Evolutionary conservation across 192 early-diverging fungal species (phyloP), one percentile per base, ranked within the genome.

Genomic region (Coemansia sp.): DNA sequence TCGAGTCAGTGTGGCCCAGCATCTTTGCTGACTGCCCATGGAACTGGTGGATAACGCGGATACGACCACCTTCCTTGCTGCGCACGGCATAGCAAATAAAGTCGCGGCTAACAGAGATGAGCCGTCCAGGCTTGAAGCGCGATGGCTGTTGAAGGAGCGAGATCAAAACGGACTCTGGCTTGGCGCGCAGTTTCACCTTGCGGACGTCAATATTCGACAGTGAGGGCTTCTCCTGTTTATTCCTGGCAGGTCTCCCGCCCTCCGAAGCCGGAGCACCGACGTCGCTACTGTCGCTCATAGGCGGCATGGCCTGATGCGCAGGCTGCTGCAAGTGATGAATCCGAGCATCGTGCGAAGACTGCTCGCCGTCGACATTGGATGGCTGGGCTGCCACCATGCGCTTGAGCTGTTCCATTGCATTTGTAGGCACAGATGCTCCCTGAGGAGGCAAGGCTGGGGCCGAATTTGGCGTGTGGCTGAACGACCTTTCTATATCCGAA

Each of bases 1-100:
- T 80, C 15, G 69, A 68, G 50, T 80, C 73, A 12, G 69, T 80
- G 56, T 80, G 78, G 24, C 78, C 78, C 55, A 64, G 65, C 78
- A 80, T 80, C 60, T 75, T 80, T 16, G 73, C 78, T 11, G 64
- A 64, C 53, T 75, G 69, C 30, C 78, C 78, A n/a, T 74, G 78
- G 35, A 75, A 63, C 67, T 80, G 78, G 52, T 80, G 78, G 24
- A 80, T 80, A 27, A 80, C 73, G 13, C 78, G 78, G 24, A 80
- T 72, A 35, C 70, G 78, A 0, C 78, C 78, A 9, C 78, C 78
- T 47, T 80, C 78, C 32, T 80, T 80, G 78, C 73, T 80, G 30
- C 78, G 65, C 10, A 80, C 78, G 11, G 78, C 78, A 24, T 80
- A 80, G 67, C 78, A 80, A 32, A 80, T 80, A 61, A 75, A 80